Evolutionary conservation across 2,329 filamentous ascomycete genomes (phyloP).

Genomic region (Pseudogymnoascus sp.): DNA sequence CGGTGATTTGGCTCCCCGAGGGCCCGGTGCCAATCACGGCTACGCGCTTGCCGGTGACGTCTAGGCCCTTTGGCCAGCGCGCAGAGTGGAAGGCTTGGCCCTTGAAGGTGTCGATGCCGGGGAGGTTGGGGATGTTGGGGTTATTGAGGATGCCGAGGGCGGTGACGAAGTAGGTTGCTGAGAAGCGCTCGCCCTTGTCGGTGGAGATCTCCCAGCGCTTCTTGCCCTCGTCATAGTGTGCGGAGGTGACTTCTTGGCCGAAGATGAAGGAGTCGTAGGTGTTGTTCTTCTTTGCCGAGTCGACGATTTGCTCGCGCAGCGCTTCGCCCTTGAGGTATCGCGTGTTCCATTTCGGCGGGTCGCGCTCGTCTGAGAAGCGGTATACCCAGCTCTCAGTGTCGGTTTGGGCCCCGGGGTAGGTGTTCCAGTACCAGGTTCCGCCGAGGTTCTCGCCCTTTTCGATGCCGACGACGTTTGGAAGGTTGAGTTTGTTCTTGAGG

Average conservation of each 20-base stretch:
- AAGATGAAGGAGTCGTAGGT: conserved; percentile 12
- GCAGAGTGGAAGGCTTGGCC: conserved; percentile 47
- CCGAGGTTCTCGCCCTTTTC: conserved; percentile 11
- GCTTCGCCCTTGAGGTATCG: neutral
- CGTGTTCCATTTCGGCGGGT: neutral
- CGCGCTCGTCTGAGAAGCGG: conserved; percentile 10
- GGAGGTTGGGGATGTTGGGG: conserved; percentile 28
- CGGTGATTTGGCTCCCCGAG: conserved; percentile 43
- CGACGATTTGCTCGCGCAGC: neutral
- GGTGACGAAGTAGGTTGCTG: conserved; percentile 17
- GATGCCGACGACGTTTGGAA: neutral
- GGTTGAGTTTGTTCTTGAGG: conserved; percentile 16
- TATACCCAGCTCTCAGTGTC: conserved; percentile 19
- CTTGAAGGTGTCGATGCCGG: conserved; percentile 38
- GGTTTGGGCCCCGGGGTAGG: conserved; percentile 22
- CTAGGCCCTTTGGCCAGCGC: conserved; percentile 43
- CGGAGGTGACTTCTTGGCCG: conserved; percentile 14
- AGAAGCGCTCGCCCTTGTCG: conserved; percentile 13
- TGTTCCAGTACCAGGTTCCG: conserved; percentile 20
- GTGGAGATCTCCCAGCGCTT: conserved; percentile 17
- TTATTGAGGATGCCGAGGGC: conserved; percentile 17
- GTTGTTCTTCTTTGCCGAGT: neutral
- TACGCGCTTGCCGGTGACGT: conserved; percentile 43
- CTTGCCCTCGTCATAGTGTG: conserved; percentile 11
- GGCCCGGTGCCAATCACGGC: conserved; percentile 51